Conservation (phyloP, 2,329 filamentous ascomycete species). For the Trichophaea hybrida region DNA sequence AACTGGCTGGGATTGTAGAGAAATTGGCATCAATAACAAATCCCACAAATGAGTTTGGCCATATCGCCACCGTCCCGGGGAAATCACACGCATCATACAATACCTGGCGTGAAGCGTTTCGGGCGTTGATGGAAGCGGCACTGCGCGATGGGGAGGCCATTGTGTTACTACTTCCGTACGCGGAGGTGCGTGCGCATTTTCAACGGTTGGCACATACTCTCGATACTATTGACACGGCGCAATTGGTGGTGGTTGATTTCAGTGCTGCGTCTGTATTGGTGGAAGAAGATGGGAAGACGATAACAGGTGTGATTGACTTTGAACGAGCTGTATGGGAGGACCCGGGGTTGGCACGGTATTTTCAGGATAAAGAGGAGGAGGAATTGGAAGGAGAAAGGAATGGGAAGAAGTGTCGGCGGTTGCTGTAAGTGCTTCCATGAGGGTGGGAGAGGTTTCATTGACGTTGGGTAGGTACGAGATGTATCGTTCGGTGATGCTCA, state of each 20-base stretch:
- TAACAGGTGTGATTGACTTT: conserved; percentile 25
- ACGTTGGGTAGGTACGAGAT: background rate
- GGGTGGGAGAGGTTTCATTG: too few species aligned
- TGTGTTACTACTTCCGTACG: conserved; percentile 44
- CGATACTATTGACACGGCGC: conserved; percentile 39
- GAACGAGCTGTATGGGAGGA: conserved; percentile 26
- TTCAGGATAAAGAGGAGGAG: conserved; percentile 21
- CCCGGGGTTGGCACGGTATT: conserved; percentile 21
- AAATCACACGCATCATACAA: background rate
- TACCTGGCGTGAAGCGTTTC: conserved; percentile 44
- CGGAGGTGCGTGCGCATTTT: conserved; percentile 41
- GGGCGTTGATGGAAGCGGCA: conserved; percentile 41
- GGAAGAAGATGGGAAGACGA: conserved; percentile 4
- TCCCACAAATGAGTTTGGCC: background rate
- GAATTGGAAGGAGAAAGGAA: conserved; percentile 18
- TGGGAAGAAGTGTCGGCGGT: conserved; percentile 8
- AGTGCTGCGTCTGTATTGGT: conserved; percentile 30
- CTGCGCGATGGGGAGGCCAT: conserved; percentile 48
- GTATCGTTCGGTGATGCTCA: conserved; percentile 3
- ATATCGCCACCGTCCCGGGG: background rate
- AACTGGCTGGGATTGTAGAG: background rate
- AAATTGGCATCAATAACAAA: background rate
- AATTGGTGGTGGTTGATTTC: conserved; percentile 43
- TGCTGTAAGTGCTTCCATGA: background rate
- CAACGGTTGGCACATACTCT: conserved; percentile 38